Base-by-base conservation (phyloP, 805 yeast genomes). In the Wickerhamiella bombiphila region DNA sequence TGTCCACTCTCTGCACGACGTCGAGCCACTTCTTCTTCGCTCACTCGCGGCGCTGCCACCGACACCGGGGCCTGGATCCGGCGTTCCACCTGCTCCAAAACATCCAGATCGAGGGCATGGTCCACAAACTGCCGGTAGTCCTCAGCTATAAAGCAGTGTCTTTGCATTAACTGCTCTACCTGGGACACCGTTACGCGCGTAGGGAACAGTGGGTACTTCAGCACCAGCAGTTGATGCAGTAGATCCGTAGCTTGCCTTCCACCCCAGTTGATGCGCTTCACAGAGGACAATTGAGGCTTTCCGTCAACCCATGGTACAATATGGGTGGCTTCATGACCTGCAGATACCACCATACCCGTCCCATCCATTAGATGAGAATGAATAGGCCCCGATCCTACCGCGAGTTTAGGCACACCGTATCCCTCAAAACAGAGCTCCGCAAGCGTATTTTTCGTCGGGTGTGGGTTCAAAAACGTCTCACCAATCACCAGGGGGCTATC, bases 201-300 rank as follows among this genome's bases (percentile, higher is more conserved):
- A 4, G 98, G 97, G 56, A 86, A 91, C 48, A 74, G 78, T 1
- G 98, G 97, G 57, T 91, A 91, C 55, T 91, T 91, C 51, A 91
- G 63, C 2, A 74, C 66, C 35, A 91, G 58, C 25, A 78, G 66
- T 46, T 65, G 69, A 40, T 67, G 69, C 52, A 91, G 55, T 48
- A 68, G 86, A 29, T 68, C 72, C 22, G 68, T 70, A 1, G 86
- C 69, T 32, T 72, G 80, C 43, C 72, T 70, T 8, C 95, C 97
- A 42, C 97, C 97, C 82, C 91, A 82, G 53, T 82, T 83, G 28
- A 91, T 72, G 51, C 97, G 65, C 51, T 83, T 85, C 6, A 85
- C 63, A 41, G 76, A 77, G 20, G 69, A 60, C 38, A 82, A 55
- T 2, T 75, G 46, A 0, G 93, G 86, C 38, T 63, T 61, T 0